These are phyloP conservation scores for Lactarius quietus DNA, from an alignment of 768 basidiomycete species.

Conservation along the genomic window DNA sequence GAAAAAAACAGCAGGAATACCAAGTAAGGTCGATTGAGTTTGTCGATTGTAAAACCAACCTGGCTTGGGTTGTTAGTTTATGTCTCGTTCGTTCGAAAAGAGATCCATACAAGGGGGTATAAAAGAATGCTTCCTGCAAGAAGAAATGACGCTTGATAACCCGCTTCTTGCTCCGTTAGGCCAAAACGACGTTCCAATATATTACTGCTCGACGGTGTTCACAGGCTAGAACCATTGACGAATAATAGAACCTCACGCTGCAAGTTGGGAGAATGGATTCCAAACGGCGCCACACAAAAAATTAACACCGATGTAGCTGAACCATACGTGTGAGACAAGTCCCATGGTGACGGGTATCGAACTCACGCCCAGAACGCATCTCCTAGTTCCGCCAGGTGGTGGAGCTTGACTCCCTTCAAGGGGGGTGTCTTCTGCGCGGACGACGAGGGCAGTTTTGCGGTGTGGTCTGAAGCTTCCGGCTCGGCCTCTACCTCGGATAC, in stretches of 20 bases:
- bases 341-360: not conserved
- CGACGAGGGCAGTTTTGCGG: constrained; percentile 47
- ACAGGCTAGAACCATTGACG: not conserved
- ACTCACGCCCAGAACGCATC: constrained; percentile 76
- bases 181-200: constrained; percentile 66
- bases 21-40: constrained; percentile 51
- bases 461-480: constrained; percentile 58
- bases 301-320: constrained; percentile 71
- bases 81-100: not conserved
- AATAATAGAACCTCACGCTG: constrained; percentile 47
- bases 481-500: constrained; percentile 56
- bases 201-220: constrained; percentile 43
- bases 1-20: constrained; percentile 54
- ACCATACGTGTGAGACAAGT: constrained; percentile 6
- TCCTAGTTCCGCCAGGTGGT: constrained; percentile 61
- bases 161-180: constrained; percentile 56
- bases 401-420: constrained; percentile 49
- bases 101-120: constrained; percentile 58
- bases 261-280: constrained; percentile 74
- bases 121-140: constrained; percentile 64
- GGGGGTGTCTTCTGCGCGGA: constrained; percentile 34
- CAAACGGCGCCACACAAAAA: constrained; percentile 73
- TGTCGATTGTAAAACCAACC: constrained; percentile 67
- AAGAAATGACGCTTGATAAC: constrained; percentile 65
- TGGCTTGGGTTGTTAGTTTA: constrained; percentile 29